These are phyloP conservation scores for Coemansia sp. DNA, from an alignment of 192 early-diverging fungal genomes.

Conservation along the genomic window DNA sequence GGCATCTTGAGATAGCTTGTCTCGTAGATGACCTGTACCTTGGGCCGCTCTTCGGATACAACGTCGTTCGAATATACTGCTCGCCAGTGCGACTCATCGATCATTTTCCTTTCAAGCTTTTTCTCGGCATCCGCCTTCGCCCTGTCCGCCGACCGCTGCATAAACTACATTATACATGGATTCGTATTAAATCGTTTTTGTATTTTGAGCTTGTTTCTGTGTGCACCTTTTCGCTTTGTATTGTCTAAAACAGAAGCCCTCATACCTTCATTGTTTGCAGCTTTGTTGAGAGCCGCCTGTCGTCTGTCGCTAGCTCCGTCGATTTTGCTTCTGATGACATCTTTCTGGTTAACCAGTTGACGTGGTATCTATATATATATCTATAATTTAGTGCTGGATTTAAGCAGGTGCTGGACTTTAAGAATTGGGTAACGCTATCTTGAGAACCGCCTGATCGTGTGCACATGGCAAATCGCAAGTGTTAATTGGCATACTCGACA, in stretches of 20 bases:
- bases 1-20: slow-evolving; percentile 50
- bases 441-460: too few species aligned
- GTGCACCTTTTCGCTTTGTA: background rate
- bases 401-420: background rate
- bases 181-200: background rate
- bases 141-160: slow-evolving; percentile 45
- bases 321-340: background rate
- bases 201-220: background rate
- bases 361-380: background rate
- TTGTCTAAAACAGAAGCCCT: background rate
- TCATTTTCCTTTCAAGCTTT: slow-evolving; percentile 27
- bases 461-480: too few species aligned
- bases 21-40: slow-evolving; percentile 35
- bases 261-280: slow-evolving; percentile 23
- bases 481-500: background rate
- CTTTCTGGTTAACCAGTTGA: background rate
- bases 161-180: slow-evolving; percentile 51
- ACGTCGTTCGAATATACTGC: slow-evolving; percentile 33
- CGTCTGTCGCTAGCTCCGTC: background rate
- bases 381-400: background rate
- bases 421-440: background rate
- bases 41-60: slow-evolving; percentile 18
- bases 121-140: slow-evolving; percentile 25
- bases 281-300: slow-evolving; percentile 12
- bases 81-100: slow-evolving; percentile 51